A percentile compares a stretch with the other conserved stretches of the same genome.
Conservation (phyloP, 140 eudicot species). For the Flaveria floridana region DNA sequence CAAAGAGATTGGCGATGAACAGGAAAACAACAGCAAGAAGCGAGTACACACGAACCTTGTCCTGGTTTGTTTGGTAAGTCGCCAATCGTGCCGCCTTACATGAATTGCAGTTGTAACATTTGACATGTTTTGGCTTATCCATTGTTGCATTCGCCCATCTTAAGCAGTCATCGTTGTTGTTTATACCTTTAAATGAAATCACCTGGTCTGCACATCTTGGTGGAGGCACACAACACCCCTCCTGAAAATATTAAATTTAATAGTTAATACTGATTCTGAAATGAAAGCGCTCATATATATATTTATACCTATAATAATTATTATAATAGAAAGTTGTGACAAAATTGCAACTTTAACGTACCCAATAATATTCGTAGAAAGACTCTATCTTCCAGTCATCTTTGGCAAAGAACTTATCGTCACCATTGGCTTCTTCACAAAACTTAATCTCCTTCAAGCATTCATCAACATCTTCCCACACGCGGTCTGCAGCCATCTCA, state of each 20-base stretch:
- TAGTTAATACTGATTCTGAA: neutral
- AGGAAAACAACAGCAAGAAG: slow-evolving; percentile 34
- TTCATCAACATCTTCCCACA: slow-evolving; percentile 29
- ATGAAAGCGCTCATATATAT: neutral
- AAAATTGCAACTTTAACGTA: neutral
- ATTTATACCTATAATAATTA: neutral
- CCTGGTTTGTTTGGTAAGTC: slow-evolving; percentile 35
- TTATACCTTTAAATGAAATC: slow-evolving; percentile 16
- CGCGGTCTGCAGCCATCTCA: slow-evolving; percentile 31
- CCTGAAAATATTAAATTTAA: slow-evolving; percentile 31
- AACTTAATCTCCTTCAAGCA: slow-evolving; percentile 35
- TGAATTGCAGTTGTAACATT: slow-evolving; percentile 38
- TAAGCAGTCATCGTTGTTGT: slow-evolving; percentile 32
- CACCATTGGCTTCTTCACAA: slow-evolving; percentile 34
- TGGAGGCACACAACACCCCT: slow-evolving; percentile 42
- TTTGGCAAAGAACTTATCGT: slow-evolving; percentile 28
- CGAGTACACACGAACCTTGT: slow-evolving; percentile 32
- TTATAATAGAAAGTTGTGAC: neutral
- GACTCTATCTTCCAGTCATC: slow-evolving; percentile 40
- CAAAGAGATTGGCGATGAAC: slow-evolving; percentile 34
- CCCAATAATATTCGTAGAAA: slow-evolving; percentile 35
- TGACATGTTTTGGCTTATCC: slow-evolving; percentile 18
- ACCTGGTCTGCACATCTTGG: slow-evolving; percentile 30
- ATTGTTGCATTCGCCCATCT: slow-evolving; percentile 39
- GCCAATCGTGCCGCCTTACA: slow-evolving; percentile 45